phyloP scores from a whole-genome alignment of 2,329 filamentous ascomycete genomes.

The Stachybotrys elegans region DNA sequence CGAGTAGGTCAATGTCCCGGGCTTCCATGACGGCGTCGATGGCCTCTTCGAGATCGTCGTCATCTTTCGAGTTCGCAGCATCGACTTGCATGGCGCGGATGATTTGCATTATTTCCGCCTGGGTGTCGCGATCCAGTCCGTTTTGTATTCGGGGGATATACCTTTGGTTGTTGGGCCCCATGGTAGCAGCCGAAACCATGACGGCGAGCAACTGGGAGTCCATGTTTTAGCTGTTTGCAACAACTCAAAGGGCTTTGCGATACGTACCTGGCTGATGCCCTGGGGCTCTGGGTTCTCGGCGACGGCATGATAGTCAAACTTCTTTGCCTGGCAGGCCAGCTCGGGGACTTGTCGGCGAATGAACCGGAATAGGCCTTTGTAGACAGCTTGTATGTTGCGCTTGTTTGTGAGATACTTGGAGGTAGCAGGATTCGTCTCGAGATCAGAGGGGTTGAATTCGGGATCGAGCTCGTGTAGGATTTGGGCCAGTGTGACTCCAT shows the following conservation, averaged over 20 bases:
- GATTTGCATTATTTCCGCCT: conserved; percentile 41
- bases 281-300: conserved; percentile 51
- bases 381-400: conserved; percentile 48
- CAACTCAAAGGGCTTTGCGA: too few species aligned
- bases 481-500: conserved; percentile 49
- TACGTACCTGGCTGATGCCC: conserved; percentile 46
- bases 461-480: conserved; percentile 54
- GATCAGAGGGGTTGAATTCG: conserved; percentile 49
- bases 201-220: conserved; percentile 54
- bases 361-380: conserved; percentile 50
- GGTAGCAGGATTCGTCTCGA: conserved; percentile 40
- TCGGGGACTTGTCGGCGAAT: conserved; percentile 48
- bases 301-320: conserved; percentile 52
- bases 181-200: conserved; percentile 55
- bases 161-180: conserved; percentile 49
- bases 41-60: conserved; percentile 33
- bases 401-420: conserved; percentile 43
- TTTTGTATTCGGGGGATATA: conserved; percentile 45
- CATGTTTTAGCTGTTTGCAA: conserved; percentile 17
- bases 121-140: conserved; percentile 34
- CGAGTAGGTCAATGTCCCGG: conserved; percentile 50
- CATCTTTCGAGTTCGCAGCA: conserved; percentile 27
- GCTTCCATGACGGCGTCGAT: conserved; percentile 35
- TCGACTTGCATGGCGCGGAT: conserved; percentile 37
- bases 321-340: conserved; percentile 46